These are phyloP conservation scores for Leishmania gerbilli DNA, from an alignment of 208 protist genomes.

Conservation along the genomic window DNA sequence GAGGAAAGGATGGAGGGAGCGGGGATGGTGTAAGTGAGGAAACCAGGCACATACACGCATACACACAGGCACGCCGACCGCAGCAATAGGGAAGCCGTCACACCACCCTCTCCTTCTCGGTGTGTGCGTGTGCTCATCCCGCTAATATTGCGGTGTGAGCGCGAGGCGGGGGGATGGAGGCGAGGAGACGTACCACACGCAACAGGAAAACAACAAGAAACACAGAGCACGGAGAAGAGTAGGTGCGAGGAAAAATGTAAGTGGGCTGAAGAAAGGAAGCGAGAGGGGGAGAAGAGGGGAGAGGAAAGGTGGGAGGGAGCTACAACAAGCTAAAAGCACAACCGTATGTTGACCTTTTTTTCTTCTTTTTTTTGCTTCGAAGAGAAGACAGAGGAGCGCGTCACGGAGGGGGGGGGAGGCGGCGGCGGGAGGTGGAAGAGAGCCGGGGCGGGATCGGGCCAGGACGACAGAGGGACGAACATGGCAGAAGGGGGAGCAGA, in stretches of 20 bases:
- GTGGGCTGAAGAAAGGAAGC: background rate
- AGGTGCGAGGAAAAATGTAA: background rate
- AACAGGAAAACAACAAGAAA: background rate
- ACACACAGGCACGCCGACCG: background rate
- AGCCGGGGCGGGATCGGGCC: background rate
- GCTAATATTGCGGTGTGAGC: background rate
- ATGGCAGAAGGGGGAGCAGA: background rate
- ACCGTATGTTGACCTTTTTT: background rate
- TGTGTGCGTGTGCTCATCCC: background rate
- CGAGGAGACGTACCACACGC: background rate
- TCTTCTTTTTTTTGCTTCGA: too few species aligned
- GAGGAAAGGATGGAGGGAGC: background rate
- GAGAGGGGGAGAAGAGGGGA: background rate
- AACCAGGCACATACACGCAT: background rate
- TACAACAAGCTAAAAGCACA: background rate
- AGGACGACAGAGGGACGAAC: background rate
- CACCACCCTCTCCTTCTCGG: background rate
- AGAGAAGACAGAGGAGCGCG: background rate
- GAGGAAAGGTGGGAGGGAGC: background rate
- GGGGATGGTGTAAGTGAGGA: background rate
- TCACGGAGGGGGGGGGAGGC: background rate
- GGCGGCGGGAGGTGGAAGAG: background rate
- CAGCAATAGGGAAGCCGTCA: background rate
- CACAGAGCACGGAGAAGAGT: background rate
- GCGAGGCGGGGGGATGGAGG: background rate